These are phyloP conservation scores for Colletotrichum tofieldiae DNA, from an alignment of 2,329 filamentous ascomycete species.

Conservation along the genomic window DNA sequence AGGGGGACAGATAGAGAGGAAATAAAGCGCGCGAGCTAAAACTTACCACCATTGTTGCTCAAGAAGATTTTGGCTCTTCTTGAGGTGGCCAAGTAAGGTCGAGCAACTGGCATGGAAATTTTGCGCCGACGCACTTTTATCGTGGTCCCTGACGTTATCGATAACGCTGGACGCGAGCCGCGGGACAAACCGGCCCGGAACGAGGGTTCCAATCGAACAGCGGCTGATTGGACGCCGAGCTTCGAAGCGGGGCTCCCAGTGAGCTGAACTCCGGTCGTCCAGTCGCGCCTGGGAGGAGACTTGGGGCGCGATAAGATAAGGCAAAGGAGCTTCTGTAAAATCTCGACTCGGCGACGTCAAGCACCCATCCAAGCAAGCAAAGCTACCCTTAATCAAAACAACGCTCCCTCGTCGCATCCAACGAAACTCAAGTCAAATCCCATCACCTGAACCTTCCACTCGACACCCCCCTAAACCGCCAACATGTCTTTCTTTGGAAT, in stretches of 20 bases:
- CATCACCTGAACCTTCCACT: background rate
- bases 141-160: slow-evolving; percentile 28
- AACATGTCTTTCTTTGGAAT: slow-evolving; percentile 65
- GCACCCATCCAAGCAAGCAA: slow-evolving; percentile 4
- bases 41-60: slow-evolving; percentile 42
- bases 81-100: slow-evolving; percentile 6
- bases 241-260: background rate
- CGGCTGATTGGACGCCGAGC: slow-evolving; percentile 17
- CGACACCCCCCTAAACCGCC: slow-evolving; percentile 35
- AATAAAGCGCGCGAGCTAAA: background rate
- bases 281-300: background rate
- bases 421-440: background rate
- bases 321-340: slow-evolving; percentile 41
- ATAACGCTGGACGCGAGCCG: background rate
- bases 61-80: slow-evolving; percentile 40
- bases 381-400: slow-evolving; percentile 26
- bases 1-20: background rate
- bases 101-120: background rate
- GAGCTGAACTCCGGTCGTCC: slow-evolving; percentile 2
- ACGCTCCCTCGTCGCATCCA: slow-evolving; percentile 18
- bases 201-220: no score
- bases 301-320: slow-evolving; percentile 39
- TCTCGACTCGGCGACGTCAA: slow-evolving; percentile 42
- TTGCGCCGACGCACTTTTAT: slow-evolving; percentile 30
- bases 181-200: slow-evolving; percentile 33